A percentile compares a stretch with the other conserved stretches of the same genome.
Evolutionary conservation across 75 land plant species (phyloP).

Genomic region (Cupressus sempervirens): DNA sequence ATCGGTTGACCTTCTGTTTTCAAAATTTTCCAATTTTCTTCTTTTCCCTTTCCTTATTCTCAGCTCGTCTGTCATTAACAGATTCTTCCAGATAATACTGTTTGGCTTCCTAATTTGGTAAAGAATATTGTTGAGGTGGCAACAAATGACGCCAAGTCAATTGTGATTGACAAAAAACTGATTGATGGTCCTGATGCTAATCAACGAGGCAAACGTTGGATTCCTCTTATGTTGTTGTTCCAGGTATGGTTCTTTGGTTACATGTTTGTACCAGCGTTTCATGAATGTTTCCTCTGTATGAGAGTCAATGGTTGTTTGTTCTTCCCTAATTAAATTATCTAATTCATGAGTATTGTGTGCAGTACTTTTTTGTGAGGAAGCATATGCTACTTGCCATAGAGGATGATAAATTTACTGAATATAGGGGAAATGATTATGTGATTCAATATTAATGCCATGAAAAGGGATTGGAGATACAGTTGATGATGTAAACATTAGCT

Average conservation of each 20-base stretch:
- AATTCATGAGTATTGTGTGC: conserved; percentile 13
- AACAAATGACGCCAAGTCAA: conserved; percentile 54
- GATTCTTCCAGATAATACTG: conserved; percentile 85
- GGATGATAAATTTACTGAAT: conserved; percentile 19
- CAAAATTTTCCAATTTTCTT: background rate
- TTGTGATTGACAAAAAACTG: conserved; percentile 75
- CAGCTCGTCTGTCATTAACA: conserved; percentile 11
- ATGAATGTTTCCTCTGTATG: background rate
- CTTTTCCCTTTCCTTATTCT: background rate
- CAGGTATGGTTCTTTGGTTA: conserved; percentile 44
- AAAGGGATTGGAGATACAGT: background rate
- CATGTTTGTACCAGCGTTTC: background rate
- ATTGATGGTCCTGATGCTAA: conserved; percentile 87
- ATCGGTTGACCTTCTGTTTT: conserved; percentile 13
- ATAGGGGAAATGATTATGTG: background rate
- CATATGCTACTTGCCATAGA: conserved; percentile 45
- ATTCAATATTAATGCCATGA: background rate
- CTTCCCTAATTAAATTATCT: background rate
- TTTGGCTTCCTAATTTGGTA: conserved; percentile 82
- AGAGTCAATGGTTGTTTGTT: background rate
- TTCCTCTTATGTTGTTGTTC: conserved; percentile 52
- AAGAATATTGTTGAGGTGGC: conserved; percentile 60
- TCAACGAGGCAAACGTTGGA: conserved; percentile 58
- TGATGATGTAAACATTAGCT: background rate
- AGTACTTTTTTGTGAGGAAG: conserved; percentile 68